Evolutionary conservation across 129 eudicot genomes (phyloP), one percentile per base, ranked within the genome.

Genomic region (Ambrosia trifida): DNA sequence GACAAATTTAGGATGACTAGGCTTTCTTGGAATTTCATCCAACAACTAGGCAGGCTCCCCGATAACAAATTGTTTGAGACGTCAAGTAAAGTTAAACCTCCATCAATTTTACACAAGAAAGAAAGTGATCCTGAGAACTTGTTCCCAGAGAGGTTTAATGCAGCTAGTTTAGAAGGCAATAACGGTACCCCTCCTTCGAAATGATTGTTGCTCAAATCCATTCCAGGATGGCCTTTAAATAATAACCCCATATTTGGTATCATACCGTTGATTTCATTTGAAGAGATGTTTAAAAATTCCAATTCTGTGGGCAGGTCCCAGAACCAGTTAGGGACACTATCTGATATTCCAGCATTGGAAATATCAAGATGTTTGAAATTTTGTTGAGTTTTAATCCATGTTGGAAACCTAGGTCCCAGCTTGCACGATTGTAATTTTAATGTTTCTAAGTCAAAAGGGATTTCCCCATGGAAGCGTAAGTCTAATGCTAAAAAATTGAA

Each of bases 361-460:
- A 86, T 74, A 61, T 83, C 91, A 75, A 86, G 58, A 45, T 11
- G 1, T 1, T 1, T 2, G 7, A 76, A 40, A 1, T 12, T 17
- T 8, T 4, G 74, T 66, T 76, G 83, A 52, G 63, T 82, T 60
- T 17, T 28, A 32, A 85, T 67, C 87, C 87, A 85, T 4, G 1
- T 11, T 0, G 90, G 90, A 28, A 86, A 83, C 7, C 11, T 3
- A 16, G 81, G 80, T 3, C 87, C 85, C 70, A 83, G 20, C n/a
- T 47, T 80, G 73, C 87, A 76, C 3, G 70, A 35, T 19, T 43
- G 35, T 36, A 85, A 24, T 10, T 20, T 3, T 56, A 85, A 58
- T 3, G 51, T 12, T 8, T 54, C 6, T 13, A 85, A 40, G 9
- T 70, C 76, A 35, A 41, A 85, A 46, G 79, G 74, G 32, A 74